phyloP scores from a whole-genome alignment of 1,284 basidiomycete species.

The Rhodotorula sp. region DNA sequence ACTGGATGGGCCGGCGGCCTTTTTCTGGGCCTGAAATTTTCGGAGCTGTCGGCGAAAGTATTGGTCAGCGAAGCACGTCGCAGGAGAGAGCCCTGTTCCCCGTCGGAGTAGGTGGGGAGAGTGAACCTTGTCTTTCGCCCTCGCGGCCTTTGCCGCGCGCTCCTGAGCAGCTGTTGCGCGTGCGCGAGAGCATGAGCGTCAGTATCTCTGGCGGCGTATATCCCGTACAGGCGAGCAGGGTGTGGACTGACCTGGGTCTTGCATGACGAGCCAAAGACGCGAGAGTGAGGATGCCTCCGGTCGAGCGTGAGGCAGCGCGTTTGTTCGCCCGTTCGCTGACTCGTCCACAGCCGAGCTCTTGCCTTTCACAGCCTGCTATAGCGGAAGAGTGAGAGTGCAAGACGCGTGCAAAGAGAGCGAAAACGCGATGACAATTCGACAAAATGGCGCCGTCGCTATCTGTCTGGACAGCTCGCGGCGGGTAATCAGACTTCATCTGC shows the following conservation, averaged over 20 bases:
- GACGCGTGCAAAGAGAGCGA: too few relatives aligned
- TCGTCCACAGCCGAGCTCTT: too few relatives aligned
- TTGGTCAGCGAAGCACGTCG: background rate
- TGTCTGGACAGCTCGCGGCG: too few relatives aligned
- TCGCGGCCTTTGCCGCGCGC: conserved; percentile 42
- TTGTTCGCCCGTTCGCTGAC: too few relatives aligned
- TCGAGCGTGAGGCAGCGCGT: too few relatives aligned
- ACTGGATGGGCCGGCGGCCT: conserved; percentile 6
- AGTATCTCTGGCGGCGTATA: too few relatives aligned
- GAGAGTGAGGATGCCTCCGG: background rate
- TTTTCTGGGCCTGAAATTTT: conserved; percentile 43
- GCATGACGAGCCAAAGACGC: background rate
- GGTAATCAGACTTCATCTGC: too few relatives aligned
- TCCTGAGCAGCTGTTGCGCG: conserved; percentile 18
- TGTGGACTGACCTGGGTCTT: conserved; percentile 2
- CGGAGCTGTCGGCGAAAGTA: conserved; percentile 33
- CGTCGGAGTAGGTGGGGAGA: background rate
- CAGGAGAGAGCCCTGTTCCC: background rate
- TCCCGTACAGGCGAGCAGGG: background rate
- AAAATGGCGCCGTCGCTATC: too few relatives aligned
- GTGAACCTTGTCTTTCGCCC: conserved; percentile 42
- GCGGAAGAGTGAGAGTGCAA: too few relatives aligned
- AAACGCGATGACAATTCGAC: too few relatives aligned
- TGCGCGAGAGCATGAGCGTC: too few relatives aligned
- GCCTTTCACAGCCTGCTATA: too few relatives aligned